These are phyloP conservation scores for Licmophora abbreviata DNA, from an alignment of 108 stramenopile genomes.

Conservation along the genomic window DNA sequence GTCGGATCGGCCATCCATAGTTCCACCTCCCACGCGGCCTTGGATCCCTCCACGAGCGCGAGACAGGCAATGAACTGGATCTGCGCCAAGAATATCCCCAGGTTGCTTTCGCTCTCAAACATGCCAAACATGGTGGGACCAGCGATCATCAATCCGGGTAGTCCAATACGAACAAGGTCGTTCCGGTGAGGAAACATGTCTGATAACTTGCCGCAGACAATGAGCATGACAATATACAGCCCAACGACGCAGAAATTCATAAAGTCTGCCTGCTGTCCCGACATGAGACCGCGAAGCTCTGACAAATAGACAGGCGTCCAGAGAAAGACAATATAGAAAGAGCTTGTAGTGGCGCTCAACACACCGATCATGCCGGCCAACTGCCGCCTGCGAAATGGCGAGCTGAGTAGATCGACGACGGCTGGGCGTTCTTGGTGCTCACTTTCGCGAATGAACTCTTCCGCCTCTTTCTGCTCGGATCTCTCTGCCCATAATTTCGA, in stretches of 20 bases:
- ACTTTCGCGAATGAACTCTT: conserved; percentile 30
- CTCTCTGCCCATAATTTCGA: conserved; percentile 49
- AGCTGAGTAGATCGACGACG: conserved; percentile 34
- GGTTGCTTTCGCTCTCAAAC: conserved; percentile 43
- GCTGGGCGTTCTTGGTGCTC: conserved; percentile 29
- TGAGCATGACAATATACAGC: conserved; percentile 34
- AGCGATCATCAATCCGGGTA: conserved; percentile 45
- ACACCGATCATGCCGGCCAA: conserved; percentile 46
- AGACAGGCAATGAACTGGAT: conserved; percentile 37
- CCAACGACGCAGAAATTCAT: conserved; percentile 56
- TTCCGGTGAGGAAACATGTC: conserved; percentile 48
- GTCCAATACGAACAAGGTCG: conserved; percentile 48
- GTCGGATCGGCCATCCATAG: conserved; percentile 68
- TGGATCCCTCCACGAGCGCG: conserved; percentile 41
- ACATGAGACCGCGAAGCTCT: conserved; percentile 44
- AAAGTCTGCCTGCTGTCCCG: conserved; percentile 38
- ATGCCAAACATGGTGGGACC: conserved; percentile 58
- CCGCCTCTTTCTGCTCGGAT: conserved; percentile 31
- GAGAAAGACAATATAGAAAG: conserved; percentile 52
- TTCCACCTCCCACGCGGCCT: conserved; percentile 65
- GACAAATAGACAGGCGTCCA: conserved; percentile 61
- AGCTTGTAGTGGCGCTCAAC: conserved; percentile 31
- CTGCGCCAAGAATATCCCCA: conserved; percentile 44
- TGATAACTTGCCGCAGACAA: conserved; percentile 32
- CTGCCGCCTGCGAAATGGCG: conserved; percentile 54